Evolutionary conservation across 2,329 filamentous ascomycete species (phyloP), one percentile per base, ranked within the genome.

Genomic region (Colletotrichum sp.): DNA sequence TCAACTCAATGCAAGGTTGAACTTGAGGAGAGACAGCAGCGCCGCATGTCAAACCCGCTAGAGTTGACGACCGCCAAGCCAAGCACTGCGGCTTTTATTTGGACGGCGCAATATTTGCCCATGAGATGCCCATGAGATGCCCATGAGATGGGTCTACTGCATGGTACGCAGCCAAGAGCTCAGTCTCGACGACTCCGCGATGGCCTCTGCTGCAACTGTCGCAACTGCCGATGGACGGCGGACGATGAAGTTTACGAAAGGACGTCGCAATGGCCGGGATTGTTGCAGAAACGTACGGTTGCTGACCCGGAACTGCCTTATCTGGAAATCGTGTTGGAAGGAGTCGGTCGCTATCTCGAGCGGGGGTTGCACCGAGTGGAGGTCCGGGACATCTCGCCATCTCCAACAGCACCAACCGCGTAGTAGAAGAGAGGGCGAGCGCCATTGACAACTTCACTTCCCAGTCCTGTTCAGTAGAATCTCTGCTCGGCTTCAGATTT

Each of bases 311-410:
- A 69, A 47, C 55, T 66, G 54, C 71, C 71, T 64, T 66, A 73
- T 71, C 67, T 66, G 68, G 71, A 61, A 72, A 61, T 66, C 54
- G 62, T 34, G 43, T 51, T 47, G 67, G 57, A 16, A 65, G 36
- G 62, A 65, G 38, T 33, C 61, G 68, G 54, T 33, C 61, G 68
- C 24, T 66, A 66, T 57, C 59, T 73, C 59, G 71, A 73, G 71
- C 71, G 55, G 71, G 71, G 71, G 33, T 66, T 61, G 71, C 61
- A 66, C 33, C 33, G 63, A 61, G 61, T 70, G 71, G 71, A 71
- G 62, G 61, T 54, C 29, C 33, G 24, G 24, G 24, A 27, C 24
- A 57, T 36, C 43, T 73, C 55, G 66, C 61, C 61, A 43, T 54
- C 24, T 58, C 38, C 34, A 54, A 16, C 43, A 51, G 21, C 43